Conservation (phyloP, 371 early-diverging fungal genomes). For the Syncephalastrum sp. region DNA sequence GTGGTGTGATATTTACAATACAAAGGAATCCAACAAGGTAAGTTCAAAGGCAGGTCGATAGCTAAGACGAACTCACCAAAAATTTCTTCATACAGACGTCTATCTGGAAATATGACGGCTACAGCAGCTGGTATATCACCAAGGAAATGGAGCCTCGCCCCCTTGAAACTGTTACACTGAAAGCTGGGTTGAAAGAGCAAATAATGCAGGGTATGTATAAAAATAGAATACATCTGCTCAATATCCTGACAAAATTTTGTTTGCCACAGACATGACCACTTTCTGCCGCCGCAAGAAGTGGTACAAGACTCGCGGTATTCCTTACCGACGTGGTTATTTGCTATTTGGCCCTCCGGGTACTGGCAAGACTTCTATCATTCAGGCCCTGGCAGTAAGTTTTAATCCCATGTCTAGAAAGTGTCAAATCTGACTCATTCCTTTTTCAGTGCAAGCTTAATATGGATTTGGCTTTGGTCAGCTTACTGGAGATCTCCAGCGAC, state of each 20-base stretch:
- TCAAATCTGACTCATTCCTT: neutral
- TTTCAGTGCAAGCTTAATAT: constrained; percentile 67
- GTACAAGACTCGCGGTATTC: constrained; percentile 90
- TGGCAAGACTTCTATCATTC: constrained; percentile 64
- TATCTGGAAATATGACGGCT: constrained; percentile 16
- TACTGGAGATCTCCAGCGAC: constrained; percentile 78
- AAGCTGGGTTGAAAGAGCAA: constrained; percentile 32
- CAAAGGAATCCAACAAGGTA: constrained; percentile 13
- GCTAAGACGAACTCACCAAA: too few species aligned
- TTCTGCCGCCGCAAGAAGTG: constrained; percentile 48
- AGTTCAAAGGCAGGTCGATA: neutral
- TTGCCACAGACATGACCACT: constrained; percentile 28
- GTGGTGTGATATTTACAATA: constrained; percentile 29
- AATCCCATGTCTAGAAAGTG: constrained; percentile 12
- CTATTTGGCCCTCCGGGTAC: constrained; percentile 66
- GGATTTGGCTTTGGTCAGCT: constrained; percentile 90
- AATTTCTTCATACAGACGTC: too few species aligned
- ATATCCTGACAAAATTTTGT: neutral
- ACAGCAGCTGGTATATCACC: constrained; percentile 6
- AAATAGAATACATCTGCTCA: neutral
- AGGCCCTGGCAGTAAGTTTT: constrained; percentile 65
- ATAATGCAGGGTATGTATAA: constrained; percentile 22
- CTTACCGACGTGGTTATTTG: constrained; percentile 85
- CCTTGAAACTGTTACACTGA: constrained; percentile 27
- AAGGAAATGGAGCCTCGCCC: constrained; percentile 28